Base-by-base conservation (phyloP, 1,284 basidiomycete species). In the Inonotus obliquus region DNA sequence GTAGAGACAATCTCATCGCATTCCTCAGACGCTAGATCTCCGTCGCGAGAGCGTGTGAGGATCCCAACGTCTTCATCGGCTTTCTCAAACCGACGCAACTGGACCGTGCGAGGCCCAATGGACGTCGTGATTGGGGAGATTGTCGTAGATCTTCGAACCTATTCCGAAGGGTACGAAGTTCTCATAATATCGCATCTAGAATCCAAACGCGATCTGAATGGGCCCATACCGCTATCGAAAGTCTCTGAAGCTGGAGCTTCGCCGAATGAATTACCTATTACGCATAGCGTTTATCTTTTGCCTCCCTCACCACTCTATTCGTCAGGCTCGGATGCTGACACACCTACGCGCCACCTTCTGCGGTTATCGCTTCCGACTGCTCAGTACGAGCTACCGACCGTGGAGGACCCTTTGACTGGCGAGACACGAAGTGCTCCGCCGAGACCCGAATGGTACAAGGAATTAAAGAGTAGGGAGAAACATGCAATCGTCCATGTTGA, bases 361-460 rank as follows among this genome's bases (percentile, higher is more conserved):
- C 80, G 89, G 47, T 70, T 96, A 59, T 86, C 81, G 41, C 74
- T 96, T n/a, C 93, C 93, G 2, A 94, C 92, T 0, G 85, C 88
- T 10, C 89, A 87, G 63, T 92, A 87, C 69, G 85, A 88, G 69
- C 79, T 86, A 35, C 85, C 86, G 45, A 84, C 84, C 0, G 82
- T 94, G 19, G 77, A 83, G 61, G 91, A 95, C 74, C 94, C 93
- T 7, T 74, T 95, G 65, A 93, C 89, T 1, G 89, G 87, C 17
- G 85, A 91, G 71, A 79, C 78, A 62, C 77, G 81, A 64, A 77
- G 76, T 14, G 83, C 87, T 5, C 82, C 86, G 55, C 79, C 84
- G 4, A 85, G 85, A 65, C 93, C 94, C 3, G 75, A 76, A 54
- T 96, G 93, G 93, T 72, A 55, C 38, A 39, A 27, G 21, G 57